A percentile compares a stretch with the other conserved stretches of the same genome.
These are phyloP conservation scores for Stephania cephalantha DNA, from an alignment of 164 flowering plant genomes.

Conservation along the genomic window DNA sequence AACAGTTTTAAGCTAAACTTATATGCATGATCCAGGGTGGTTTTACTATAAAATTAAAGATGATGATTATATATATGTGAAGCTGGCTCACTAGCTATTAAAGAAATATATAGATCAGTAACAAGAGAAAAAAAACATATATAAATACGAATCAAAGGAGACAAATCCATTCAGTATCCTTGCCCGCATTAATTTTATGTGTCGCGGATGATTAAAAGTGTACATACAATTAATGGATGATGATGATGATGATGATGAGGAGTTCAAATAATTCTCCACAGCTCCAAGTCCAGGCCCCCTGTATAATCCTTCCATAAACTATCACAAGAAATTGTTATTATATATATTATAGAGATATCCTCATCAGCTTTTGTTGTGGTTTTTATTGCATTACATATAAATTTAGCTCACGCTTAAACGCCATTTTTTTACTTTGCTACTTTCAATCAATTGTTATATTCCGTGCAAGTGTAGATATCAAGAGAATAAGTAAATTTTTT, in stretches of 20 bases:
- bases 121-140: not conserved
- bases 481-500: too few species aligned
- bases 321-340: not conserved
- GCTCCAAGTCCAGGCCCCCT: not conserved
- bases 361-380: not conserved
- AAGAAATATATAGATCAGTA: not conserved
- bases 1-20: too few species aligned
- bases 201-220: not conserved
- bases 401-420: too few species aligned
- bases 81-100: too few species aligned
- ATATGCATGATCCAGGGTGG: too few species aligned
- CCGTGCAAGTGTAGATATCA: too few species aligned
- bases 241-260: not conserved
- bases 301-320: not conserved
- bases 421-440: too few species aligned
- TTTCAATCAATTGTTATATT: too few species aligned
- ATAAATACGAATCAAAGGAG: not conserved
- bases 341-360: not conserved
- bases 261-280: conserved; percentile 10
- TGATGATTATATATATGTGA: too few species aligned
- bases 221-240: not conserved
- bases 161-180: not conserved
- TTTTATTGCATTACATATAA: not conserved
- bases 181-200: not conserved
- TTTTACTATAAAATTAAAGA: too few species aligned